phyloP scores from a whole-genome alignment of 2,329 filamentous ascomycete species.

The Emergomyces pasteurianus region DNA sequence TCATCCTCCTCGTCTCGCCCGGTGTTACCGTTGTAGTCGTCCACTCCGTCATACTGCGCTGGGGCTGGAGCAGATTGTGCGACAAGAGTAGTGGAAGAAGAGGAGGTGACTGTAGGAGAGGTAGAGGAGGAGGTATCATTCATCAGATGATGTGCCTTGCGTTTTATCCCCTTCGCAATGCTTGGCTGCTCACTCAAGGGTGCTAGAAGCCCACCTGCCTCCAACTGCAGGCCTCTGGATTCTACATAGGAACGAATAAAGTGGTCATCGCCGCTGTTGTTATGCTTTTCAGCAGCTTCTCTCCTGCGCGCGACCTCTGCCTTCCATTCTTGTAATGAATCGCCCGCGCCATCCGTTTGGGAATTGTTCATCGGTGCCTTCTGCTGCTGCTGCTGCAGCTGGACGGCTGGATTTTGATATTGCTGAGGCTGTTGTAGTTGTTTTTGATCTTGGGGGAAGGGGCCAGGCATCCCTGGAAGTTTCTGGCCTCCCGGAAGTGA shows the following conservation, averaged over 20 bases:
- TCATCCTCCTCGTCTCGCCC: constrained; percentile 61
- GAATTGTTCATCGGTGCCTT: constrained; percentile 36
- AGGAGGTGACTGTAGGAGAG: constrained; percentile 6
- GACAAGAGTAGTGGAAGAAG: constrained; percentile 7
- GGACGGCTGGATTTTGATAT: constrained; percentile 19
- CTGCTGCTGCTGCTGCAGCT: constrained; percentile 26
- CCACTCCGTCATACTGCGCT: constrained; percentile 46
- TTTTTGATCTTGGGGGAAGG: constrained; percentile 1
- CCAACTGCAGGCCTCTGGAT: constrained; percentile 29
- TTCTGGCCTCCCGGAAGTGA: constrained; percentile 23
- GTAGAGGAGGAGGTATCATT: constrained; percentile 1
- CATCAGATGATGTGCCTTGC: constrained; percentile 15
- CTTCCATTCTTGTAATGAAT: constrained; percentile 45
- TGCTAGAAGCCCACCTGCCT: constrained; percentile 35
- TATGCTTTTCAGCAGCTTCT: constrained; percentile 22
- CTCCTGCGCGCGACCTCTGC: constrained; percentile 34
- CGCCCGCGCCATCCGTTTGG: constrained; percentile 66
- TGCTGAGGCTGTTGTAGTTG: constrained; percentile 4
- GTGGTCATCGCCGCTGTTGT: constrained; percentile 26
- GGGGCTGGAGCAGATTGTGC: constrained; percentile 13
- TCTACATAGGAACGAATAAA: constrained; percentile 32
- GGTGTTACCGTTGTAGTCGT: constrained; percentile 32
- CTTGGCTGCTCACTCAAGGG: constrained; percentile 29
- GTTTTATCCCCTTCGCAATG: constrained; percentile 26
- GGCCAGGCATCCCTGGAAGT: constrained; percentile 5